Evolutionary conservation across 805 yeast species (phyloP).

Genomic region (Candida montana): DNA sequence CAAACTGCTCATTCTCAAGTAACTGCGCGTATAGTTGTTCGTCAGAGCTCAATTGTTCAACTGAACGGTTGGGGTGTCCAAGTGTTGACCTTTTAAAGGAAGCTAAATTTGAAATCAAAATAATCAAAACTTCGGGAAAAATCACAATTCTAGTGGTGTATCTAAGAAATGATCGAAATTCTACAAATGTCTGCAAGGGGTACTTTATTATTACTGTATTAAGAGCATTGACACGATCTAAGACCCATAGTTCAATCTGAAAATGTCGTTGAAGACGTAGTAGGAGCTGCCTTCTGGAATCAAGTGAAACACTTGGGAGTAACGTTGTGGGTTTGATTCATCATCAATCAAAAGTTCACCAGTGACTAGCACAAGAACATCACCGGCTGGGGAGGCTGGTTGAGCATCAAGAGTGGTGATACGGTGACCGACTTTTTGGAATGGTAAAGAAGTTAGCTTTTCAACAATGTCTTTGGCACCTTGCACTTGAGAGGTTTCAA

Average conservation of each 20-base stretch:
- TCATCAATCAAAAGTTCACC: slow-evolving; percentile 91
- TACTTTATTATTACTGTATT: too few species aligned
- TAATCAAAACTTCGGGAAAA: too few species aligned
- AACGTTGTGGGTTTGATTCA: slow-evolving; percentile 92
- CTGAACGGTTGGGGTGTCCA: too few species aligned
- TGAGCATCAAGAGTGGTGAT: slow-evolving; percentile 96
- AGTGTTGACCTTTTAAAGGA: too few species aligned
- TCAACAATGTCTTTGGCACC: slow-evolving; percentile 93
- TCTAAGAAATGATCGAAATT: too few species aligned
- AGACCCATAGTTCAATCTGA: slow-evolving; percentile 84
- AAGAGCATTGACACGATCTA: slow-evolving; percentile 27
- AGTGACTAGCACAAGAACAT: slow-evolving; percentile 94
- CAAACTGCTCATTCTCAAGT: not conserved
- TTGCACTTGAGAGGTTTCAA: slow-evolving; percentile 90
- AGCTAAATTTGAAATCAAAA: too few species aligned
- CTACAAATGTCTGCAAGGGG: too few species aligned
- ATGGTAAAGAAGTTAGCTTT: slow-evolving; percentile 83
- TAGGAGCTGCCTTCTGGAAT: slow-evolving; percentile 88
- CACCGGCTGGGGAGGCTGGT: slow-evolving; percentile 90
- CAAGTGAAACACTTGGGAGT: slow-evolving; percentile 96
- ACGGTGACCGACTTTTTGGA: slow-evolving; percentile 89
- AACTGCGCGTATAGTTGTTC: too few species aligned
- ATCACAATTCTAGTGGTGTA: too few species aligned
- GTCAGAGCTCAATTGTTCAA: too few species aligned
- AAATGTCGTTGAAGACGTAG: slow-evolving; percentile 93